phyloP scores from a whole-genome alignment of 2,329 filamentous ascomycete genomes.

The Cadophora gregata region DNA sequence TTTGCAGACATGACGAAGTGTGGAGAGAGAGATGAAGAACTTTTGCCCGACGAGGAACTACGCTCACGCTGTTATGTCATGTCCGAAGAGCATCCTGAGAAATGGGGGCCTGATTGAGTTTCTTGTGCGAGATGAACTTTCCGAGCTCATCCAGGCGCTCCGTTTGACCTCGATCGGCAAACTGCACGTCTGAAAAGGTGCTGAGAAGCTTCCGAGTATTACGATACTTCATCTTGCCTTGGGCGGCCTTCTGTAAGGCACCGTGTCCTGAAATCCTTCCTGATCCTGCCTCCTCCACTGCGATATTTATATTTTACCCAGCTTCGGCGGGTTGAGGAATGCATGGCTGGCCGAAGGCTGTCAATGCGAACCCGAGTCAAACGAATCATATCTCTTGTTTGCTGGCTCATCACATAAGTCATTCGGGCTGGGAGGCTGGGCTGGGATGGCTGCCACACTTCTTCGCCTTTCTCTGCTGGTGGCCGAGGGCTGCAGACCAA shows the following conservation, averaged over 20 bases:
- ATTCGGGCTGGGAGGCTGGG: neutral
- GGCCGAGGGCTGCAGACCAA: slow-evolving; percentile 24
- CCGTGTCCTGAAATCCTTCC: neutral
- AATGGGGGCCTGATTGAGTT: neutral
- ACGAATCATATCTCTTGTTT: slow-evolving; percentile 14
- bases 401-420: slow-evolving; percentile 2
- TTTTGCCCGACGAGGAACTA: neutral
- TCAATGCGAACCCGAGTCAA: slow-evolving; percentile 11
- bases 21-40: neutral
- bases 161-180: neutral
- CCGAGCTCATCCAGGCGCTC: neutral
- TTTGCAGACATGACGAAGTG: slow-evolving; percentile 6
- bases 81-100: neutral
- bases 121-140: neutral
- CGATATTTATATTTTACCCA: neutral
- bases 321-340: slow-evolving; percentile 14
- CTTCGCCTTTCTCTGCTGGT: neutral
- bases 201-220: neutral
- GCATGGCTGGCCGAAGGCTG: slow-evolving; percentile 14
- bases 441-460: slow-evolving; percentile 3
- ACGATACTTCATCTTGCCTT: neutral
- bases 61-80: neutral
- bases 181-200: neutral
- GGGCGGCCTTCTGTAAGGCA: neutral
- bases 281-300: neutral